Conservation (phyloP, 2,329 filamentous ascomycete genomes). For the Lachnellula occidentalis region DNA sequence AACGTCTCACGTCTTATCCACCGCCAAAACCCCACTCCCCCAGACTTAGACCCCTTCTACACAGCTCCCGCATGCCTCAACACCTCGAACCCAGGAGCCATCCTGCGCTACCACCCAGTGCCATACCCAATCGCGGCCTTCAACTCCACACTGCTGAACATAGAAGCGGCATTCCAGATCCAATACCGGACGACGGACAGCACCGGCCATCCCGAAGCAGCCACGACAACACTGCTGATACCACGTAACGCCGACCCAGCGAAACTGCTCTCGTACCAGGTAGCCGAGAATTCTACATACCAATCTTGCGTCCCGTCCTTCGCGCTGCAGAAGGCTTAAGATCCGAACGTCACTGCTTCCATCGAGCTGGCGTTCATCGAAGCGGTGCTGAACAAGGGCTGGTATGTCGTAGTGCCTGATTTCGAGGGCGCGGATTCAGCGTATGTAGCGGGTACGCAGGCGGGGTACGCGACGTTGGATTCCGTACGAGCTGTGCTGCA, state of each 20-base stretch:
- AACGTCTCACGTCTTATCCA: too few relatives aligned
- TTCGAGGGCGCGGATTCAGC: slow-evolving; percentile 17
- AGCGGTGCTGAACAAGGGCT: slow-evolving; percentile 5
- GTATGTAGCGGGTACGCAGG: slow-evolving; percentile 10
- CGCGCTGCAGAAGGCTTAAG: slow-evolving; percentile 29
- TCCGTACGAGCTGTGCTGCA: slow-evolving; percentile 16
- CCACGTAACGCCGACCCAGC: slow-evolving; percentile 18
- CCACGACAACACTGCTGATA: slow-evolving; percentile 36
- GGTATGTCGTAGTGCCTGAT: slow-evolving; percentile 18
- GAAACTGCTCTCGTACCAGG: slow-evolving; percentile 38
- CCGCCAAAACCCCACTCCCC: slow-evolving; percentile 21
- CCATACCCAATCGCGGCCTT: slow-evolving; percentile 18
- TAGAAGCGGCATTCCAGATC: slow-evolving; percentile 30
- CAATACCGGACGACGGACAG: slow-evolving; percentile 37
- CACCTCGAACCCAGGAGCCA: slow-evolving; percentile 27
- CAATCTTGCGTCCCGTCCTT: slow-evolving; percentile 38
- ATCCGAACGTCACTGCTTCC: slow-evolving; percentile 29
- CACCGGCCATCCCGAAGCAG: slow-evolving; percentile 32
- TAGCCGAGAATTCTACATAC: slow-evolving; percentile 35
- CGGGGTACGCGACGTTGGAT: slow-evolving; percentile 18
- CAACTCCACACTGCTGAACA: slow-evolving; percentile 10
- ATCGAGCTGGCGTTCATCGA: slow-evolving; percentile 22
- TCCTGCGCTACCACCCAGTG: slow-evolving; percentile 31
- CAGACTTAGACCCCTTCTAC: slow-evolving; percentile 35
- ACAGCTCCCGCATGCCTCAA: slow-evolving; percentile 27